Evolutionary conservation across 2,329 filamentous ascomycete genomes (phyloP), one percentile per base, ranked within the genome.

Genomic region (Talaromyces marneffei): DNA sequence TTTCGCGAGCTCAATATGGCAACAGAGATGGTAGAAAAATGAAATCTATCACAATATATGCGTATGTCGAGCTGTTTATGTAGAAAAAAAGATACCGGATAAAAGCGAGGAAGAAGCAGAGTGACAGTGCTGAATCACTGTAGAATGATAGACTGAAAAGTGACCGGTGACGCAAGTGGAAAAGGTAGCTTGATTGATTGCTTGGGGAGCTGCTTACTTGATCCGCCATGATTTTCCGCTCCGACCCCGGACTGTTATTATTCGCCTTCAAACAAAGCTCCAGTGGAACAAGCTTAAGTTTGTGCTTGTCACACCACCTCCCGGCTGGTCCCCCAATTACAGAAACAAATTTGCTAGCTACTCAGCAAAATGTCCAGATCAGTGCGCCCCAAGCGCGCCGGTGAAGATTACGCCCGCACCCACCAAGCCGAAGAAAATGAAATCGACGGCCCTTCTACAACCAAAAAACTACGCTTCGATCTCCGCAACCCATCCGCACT

Each of bases 401-500:
- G 88, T 68, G 92, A 96, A 78, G 85, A 87, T 68, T 95, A 90
- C 72, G 86, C 88, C 48, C 87, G 90, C 62, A 86, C 85, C 18
- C 86, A 93, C 73, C 87, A 90, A 70, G 79, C 83, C 66, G n/a
- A 78, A 54, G 74, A 78, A 58, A 71, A 70, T 50, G 66, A 69
- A 57, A 20, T 44, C 12, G 74, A 73, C 57, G 80, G 82, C 54
- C 78, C 82, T 31, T 72, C 72, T 1, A 75, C 80, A 2, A 74
- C 80, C 57, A 95, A 95, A 74, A 92, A 92, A 71, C 89, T 91
- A 62, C 91, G 90, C 70, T 99, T 99, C 76, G 94, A 99, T 75
- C 81, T 94, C 58, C 91, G 94, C 66, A 97, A 99, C 72, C 94
- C 94, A 2, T 96, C 92, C 16, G 92, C 90, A 0, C 85, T 99